A percentile compares a stretch with the other conserved stretches of the same genome.
Evolutionary conservation across 306 rosid genomes (phyloP).

Genomic region (Potentilla sterilis): DNA sequence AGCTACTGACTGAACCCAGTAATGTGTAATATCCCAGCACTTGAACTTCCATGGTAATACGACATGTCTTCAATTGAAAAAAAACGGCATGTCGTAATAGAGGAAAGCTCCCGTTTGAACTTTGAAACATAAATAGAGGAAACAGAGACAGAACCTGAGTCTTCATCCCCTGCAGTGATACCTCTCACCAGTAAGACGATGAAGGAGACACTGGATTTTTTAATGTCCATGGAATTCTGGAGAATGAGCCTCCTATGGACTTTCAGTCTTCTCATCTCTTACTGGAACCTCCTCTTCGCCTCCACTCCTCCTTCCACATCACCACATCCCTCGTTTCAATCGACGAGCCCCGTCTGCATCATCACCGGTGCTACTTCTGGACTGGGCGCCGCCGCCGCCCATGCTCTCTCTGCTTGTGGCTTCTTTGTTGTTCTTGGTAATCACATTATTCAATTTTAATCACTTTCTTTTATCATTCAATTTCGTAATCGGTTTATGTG

Average conservation of each 20-base stretch:
- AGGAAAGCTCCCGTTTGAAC: too few species aligned
- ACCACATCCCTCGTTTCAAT: background rate
- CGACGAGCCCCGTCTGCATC: constrained; percentile 55
- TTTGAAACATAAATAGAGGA: too few species aligned
- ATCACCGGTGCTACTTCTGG: constrained; percentile 98
- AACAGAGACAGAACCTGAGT: too few species aligned
- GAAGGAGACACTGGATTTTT: background rate
- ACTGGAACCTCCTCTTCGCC: constrained; percentile 37
- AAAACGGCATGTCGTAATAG: too few species aligned
- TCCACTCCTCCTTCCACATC: constrained; percentile 27
- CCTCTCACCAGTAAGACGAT: too few species aligned
- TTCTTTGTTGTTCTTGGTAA: constrained; percentile 74
- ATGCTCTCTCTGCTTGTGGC: constrained; percentile 64
- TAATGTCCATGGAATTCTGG: background rate
- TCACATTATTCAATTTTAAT: background rate
- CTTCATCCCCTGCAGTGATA: too few species aligned
- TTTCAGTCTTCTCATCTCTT: constrained; percentile 38
- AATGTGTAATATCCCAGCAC: too few species aligned
- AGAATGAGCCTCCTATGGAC: background rate
- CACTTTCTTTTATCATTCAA: too few species aligned
- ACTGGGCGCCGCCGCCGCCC: constrained; percentile 72
- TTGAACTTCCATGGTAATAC: too few species aligned
- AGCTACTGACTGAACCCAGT: too few species aligned
- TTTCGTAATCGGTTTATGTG: constrained; percentile 14
- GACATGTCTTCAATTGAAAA: too few species aligned